These are phyloP conservation scores for Combretum micranthum DNA, from an alignment of 345 rosid species.

Conservation along the genomic window DNA sequence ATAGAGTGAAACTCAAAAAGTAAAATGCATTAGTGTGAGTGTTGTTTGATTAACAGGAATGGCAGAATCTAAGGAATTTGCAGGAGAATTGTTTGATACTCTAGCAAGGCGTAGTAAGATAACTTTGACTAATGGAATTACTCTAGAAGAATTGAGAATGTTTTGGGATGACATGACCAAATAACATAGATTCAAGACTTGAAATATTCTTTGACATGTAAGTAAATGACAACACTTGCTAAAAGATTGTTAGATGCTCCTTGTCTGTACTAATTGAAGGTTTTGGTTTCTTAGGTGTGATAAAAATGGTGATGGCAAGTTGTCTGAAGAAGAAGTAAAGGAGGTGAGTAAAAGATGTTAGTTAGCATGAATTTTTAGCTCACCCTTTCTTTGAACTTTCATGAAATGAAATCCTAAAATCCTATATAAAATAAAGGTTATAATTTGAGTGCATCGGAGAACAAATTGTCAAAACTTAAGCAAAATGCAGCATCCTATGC, in stretches of 20 bases:
- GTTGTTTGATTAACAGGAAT: constrained; percentile 37
- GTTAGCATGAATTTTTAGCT: background rate
- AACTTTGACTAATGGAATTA: constrained; percentile 44
- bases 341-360: constrained; percentile 36
- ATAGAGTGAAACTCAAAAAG: background rate
- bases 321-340: constrained; percentile 83
- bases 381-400: background rate
- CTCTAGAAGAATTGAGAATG: constrained; percentile 48
- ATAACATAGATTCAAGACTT: constrained; percentile 72
- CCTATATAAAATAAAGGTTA: constrained; percentile 31
- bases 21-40: background rate
- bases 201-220: constrained; percentile 96
- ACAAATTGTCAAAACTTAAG: constrained; percentile 70
- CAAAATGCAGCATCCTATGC: constrained; percentile 66
- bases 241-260: background rate
- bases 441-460: constrained; percentile 84
- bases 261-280: too few species aligned
- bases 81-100: constrained; percentile 69
- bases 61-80: constrained; percentile 87
- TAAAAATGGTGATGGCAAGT: constrained; percentile 88
- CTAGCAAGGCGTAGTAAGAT: constrained; percentile 64
- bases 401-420: background rate
- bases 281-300: constrained; percentile 57
- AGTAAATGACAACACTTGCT: background rate
- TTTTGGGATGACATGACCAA: constrained; percentile 90